Conservation (phyloP, 306 rosid genomes). For the Clitoria ternatea region DNA sequence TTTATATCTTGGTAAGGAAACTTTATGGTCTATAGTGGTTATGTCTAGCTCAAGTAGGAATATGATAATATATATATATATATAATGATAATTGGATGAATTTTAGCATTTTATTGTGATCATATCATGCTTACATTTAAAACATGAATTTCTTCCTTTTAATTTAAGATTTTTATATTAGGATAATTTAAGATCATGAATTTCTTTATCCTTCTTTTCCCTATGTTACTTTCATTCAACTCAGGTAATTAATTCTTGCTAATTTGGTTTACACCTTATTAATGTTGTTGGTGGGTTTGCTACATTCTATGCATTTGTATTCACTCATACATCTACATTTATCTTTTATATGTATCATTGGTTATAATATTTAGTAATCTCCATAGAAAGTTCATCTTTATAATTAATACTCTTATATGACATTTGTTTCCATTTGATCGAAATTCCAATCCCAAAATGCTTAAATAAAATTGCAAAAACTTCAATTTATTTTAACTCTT, state of each 20-base stretch:
- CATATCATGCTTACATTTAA: too few relatives aligned
- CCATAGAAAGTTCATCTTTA: neutral
- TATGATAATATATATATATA: too few relatives aligned
- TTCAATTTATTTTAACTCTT: neutral
- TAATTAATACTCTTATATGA: neutral
- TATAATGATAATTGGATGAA: too few relatives aligned
- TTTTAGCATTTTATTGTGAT: too few relatives aligned
- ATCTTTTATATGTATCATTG: neutral
- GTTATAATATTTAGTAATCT: neutral
- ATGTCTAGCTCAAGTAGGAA: too few relatives aligned
- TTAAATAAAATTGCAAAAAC: neutral
- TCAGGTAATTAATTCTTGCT: constrained; percentile 12
- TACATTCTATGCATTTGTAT: neutral
- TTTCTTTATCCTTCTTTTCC: constrained; percentile 10
- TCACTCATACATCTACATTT: neutral
- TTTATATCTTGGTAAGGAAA: too few relatives aligned
- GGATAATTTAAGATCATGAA: too few relatives aligned
- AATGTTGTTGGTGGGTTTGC: too few relatives aligned
- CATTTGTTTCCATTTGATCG: neutral
- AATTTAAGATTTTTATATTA: too few relatives aligned
- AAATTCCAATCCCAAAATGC: neutral
- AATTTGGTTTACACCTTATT: too few relatives aligned
- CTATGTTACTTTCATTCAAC: constrained; percentile 26
- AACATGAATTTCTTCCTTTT: too few relatives aligned
- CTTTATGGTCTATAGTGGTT: too few relatives aligned